These are phyloP conservation scores for Panicum miliaceum DNA, from an alignment of 176 grass and related monocot species.

Conservation along the genomic window DNA sequence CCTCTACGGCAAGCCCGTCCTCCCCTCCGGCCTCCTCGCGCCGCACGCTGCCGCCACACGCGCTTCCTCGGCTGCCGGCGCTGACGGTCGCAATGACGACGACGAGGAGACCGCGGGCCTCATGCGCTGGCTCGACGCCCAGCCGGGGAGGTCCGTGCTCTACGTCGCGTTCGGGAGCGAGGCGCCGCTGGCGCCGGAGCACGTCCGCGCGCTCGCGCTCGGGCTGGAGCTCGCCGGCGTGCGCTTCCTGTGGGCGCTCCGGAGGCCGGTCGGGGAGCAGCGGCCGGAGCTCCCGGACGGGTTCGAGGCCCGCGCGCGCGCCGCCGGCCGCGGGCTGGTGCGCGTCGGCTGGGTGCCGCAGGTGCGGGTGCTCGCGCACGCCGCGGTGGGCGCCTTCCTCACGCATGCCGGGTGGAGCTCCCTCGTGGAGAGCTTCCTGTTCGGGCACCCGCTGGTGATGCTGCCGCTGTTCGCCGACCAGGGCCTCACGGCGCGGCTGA, in stretches of 20 bases:
- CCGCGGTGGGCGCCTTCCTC: not conserved
- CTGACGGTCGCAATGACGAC: no score
- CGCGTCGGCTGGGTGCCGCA: slow-evolving; percentile 28
- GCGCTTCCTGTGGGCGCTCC: slow-evolving; percentile 15
- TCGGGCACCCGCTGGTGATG: slow-evolving; percentile 3
- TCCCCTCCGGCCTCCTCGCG: slow-evolving; percentile 42
- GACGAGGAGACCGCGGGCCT: not conserved
- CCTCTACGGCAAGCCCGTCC: slow-evolving; percentile 33
- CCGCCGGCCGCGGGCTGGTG: not conserved
- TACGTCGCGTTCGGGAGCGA: slow-evolving; percentile 32
- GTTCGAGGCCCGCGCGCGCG: slow-evolving; percentile 19
- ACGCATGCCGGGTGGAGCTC: not conserved
- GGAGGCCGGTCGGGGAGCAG: not conserved
- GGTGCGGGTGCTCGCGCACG: slow-evolving; percentile 33
- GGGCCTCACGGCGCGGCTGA: not conserved
- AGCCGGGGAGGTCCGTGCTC: not conserved
- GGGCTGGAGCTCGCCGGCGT: slow-evolving; percentile 24
- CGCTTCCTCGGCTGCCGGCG: no score
- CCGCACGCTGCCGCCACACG: not conserved
- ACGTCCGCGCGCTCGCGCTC: not conserved
- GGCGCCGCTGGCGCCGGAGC: not conserved
- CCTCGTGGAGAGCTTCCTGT: not conserved
- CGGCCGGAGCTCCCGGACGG: slow-evolving; percentile 6
- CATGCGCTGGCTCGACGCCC: not conserved
- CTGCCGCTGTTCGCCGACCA: slow-evolving; percentile 15